Evolutionary conservation across 164 flowering plant species (phyloP), one percentile per base, ranked within the genome.

Genomic region (Platanus orientalis): DNA sequence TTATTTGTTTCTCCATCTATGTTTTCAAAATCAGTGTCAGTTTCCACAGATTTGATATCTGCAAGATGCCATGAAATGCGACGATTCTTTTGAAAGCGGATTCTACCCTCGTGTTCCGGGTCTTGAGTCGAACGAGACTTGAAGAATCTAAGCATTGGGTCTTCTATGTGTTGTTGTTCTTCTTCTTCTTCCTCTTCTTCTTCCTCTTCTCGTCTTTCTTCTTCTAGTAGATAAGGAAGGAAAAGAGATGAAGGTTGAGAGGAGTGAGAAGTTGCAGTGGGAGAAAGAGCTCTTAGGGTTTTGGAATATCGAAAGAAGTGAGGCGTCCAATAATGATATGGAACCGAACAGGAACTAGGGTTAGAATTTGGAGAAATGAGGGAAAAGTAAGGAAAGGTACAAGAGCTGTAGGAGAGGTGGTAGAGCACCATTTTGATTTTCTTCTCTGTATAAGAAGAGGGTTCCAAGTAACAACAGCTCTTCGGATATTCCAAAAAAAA

Each of bases 111-210:
- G 34, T 20, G 64, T 0, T 32, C 61, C 0, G 96, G 85, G 78
- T 89, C 90, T 60, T 66, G 65, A 24, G 84, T 73, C 30, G 84
- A 52, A 42, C 81, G 89, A 17, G 90, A 75, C 58, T 81, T 81
- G 80, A 89, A 85, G 86, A 92, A 92, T 59, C 56, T 68, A 34
- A 74, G 42, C 65, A 88, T 52, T 39, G 98, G 93, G 79, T 92
- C 92, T 0, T 59, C 66, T 45, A 14, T 20, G 6, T 20, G 59
- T 3, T 69, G 70, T 17, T 71, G 53, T 49, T 60, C 42, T 39
- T 50, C 36, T 60, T 66, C 57, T 55, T 34, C 64, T 28, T 40
- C 39, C n/a, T 71, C 65, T 30, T 72, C 65, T 29, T 65, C 73
- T 53, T 69, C 61, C 49, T 64, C 57, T 58, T 63, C 72, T 28